Percentiles rank a stretch among this genome's conserved stretches.
phyloP scores from a whole-genome alignment of 2,329 filamentous ascomycete genomes.

The Zymoseptoria passerinii region DNA sequence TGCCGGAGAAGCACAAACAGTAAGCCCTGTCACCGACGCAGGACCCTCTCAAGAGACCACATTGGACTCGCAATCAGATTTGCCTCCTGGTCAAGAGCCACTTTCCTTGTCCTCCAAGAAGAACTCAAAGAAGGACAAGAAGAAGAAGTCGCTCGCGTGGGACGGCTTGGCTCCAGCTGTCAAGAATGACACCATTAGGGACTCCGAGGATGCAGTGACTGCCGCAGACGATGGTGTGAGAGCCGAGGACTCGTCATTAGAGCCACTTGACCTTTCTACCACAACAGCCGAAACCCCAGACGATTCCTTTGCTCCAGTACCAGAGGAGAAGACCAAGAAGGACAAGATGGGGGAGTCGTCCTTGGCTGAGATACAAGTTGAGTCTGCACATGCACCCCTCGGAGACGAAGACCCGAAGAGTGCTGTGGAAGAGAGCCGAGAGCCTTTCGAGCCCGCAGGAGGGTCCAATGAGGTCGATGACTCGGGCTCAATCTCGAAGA shows the following conservation, averaged over 20 bases:
- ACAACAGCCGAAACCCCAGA: background rate
- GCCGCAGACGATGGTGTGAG: background rate
- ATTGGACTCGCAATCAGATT: background rate
- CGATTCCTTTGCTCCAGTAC: slow-evolving; percentile 1
- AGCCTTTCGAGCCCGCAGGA: background rate
- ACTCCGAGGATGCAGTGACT: background rate
- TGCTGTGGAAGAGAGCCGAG: background rate
- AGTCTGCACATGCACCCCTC: background rate
- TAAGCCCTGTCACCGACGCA: background rate
- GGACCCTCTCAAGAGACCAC: background rate
- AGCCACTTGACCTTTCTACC: background rate
- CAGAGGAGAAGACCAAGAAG: slow-evolving; percentile 26
- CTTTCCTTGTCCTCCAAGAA: slow-evolving; percentile 14
- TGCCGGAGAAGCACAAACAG: background rate
- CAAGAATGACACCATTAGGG: background rate
- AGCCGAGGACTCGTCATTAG: background rate
- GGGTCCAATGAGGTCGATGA: background rate
- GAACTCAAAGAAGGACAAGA: slow-evolving; percentile 36
- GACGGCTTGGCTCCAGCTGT: background rate
- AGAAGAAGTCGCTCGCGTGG: slow-evolving; percentile 18
- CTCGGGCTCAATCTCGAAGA: background rate
- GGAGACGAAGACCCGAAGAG: too few relatives aligned
- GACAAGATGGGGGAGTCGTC: slow-evolving; percentile 7
- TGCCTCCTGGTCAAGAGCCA: background rate
- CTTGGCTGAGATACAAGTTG: background rate